Percentiles rank a stretch among this genome's conserved stretches.
Conservation (phyloP, 1,284 basidiomycete species). For the Trametes hirsuta region DNA sequence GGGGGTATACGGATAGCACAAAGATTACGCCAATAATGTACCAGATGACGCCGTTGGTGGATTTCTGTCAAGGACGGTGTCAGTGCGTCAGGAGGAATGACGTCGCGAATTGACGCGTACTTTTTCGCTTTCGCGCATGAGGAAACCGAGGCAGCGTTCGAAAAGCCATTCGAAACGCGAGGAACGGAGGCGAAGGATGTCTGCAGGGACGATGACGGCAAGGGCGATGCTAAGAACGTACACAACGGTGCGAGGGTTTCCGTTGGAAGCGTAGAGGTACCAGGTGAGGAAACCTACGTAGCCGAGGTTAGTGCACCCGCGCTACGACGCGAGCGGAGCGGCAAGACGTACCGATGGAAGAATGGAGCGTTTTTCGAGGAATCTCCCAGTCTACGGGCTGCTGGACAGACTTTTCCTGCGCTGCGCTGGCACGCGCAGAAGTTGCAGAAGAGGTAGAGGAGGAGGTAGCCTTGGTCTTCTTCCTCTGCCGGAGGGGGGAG, state of each 20-base stretch:
- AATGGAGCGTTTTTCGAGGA: constrained; percentile 89
- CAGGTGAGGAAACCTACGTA: constrained; percentile 80
- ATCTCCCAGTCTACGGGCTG: constrained; percentile 75
- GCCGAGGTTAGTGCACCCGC: neutral
- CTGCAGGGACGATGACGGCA: constrained; percentile 73
- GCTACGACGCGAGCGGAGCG: constrained; percentile 4
- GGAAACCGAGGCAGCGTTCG: constrained; percentile 79
- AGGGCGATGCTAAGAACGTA: constrained; percentile 69
- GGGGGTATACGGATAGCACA: constrained; percentile 79
- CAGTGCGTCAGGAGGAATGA: neutral
- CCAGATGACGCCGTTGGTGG: constrained; percentile 92
- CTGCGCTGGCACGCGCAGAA: constrained; percentile 13
- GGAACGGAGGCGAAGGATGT: constrained; percentile 78
- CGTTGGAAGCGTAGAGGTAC: constrained; percentile 69
- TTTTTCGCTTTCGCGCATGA: constrained; percentile 95
- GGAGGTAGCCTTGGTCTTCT: constrained; percentile 17
- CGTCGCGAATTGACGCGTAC: constrained; percentile 39
- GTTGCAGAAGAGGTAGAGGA: constrained; percentile 12
- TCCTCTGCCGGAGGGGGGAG: constrained; percentile 20
- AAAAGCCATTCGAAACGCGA: constrained; percentile 76
- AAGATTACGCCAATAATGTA: constrained; percentile 92
- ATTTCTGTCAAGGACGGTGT: constrained; percentile 45
- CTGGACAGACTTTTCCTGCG: neutral
- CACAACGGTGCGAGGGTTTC: constrained; percentile 62
- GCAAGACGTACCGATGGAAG: constrained; percentile 77